Evolutionary conservation across 1,284 basidiomycete genomes (phyloP), one percentile per base, ranked within the genome.

Genomic region (Malassezia brasiliensis): DNA sequence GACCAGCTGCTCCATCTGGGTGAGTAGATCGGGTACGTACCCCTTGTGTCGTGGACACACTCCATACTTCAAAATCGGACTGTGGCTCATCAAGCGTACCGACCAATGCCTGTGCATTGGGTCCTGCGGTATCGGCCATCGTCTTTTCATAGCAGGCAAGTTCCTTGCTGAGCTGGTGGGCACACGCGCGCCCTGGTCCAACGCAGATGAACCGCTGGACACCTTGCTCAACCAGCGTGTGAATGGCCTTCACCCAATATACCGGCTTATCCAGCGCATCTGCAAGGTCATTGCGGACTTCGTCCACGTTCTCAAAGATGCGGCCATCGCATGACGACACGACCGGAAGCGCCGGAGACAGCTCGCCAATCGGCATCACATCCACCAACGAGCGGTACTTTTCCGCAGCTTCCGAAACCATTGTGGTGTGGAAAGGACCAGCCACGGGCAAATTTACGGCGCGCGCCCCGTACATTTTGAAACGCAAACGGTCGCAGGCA

Each of bases 401-500:
- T n/a, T 66, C 57, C 15, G 56, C 60, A 1, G 67, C 72, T 4
- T 58, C 61, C 11, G 38, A 15, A 63, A 73, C 68, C 25, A 74
- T 56, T 12, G 60, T 62, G 12, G 70, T 70, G 40, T 72, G 67
- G 49, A 69, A 74, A 3, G 72, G 69, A 0, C 70, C 72, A 1
- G 66, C 64, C 1, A 74, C 68, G 25, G 72, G 72, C 20, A 74
- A 45, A 32, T 74, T 74, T 39, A 72, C 72, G 2, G 72, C 72
- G 5, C 69, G 60, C 1, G 70, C 69, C 8, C 72, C 72, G 9
- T 72, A 52, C n/a, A 56, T 61, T 46, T 63, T 59, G 36, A 60
- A 61, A 2, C 65, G 60, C 30, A 74, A 49, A 12, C 65, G 54
- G 37, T 72, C 70, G 53, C 68, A 73, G 12, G 68, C 66, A 54